A percentile compares a stretch with the other conserved stretches of the same genome.
Evolutionary conservation across 805 yeast genomes (phyloP).

Genomic region (Suhomyces prunicola): DNA sequence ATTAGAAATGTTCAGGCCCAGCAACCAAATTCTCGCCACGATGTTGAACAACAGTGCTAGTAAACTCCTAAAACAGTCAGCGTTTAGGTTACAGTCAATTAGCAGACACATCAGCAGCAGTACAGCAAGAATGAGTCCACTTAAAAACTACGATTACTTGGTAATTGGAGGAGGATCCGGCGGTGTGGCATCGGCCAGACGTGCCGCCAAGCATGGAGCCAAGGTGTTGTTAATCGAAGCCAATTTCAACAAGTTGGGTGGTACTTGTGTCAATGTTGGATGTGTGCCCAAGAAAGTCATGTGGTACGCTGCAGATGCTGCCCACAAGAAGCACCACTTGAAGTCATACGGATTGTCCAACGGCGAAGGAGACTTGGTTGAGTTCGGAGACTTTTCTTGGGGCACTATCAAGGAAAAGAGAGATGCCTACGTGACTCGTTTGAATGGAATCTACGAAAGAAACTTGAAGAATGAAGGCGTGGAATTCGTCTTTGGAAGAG

Average conservation of each 20-base stretch:
- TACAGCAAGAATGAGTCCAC: constrained; percentile 37
- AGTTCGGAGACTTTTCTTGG: constrained; percentile 72
- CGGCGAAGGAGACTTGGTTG: constrained; percentile 45
- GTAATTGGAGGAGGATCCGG: constrained; percentile 99
- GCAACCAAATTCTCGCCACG: constrained; percentile 2
- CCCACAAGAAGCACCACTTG: constrained; percentile 70
- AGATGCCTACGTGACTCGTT: constrained; percentile 83
- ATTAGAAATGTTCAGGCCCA: background rate
- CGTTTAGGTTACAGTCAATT: constrained; percentile 21
- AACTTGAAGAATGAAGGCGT: constrained; percentile 88
- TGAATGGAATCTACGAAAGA: constrained; percentile 90
- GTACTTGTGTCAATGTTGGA: constrained; percentile 98
- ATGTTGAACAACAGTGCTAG: constrained; percentile 3
- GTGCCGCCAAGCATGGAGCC: constrained; percentile 94
- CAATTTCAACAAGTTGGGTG: constrained; percentile 70
- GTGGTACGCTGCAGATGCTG: constrained; percentile 97
- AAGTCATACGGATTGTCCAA: constrained; percentile 77
- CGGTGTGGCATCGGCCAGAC: constrained; percentile 97
- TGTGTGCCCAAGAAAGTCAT: constrained; percentile 98
- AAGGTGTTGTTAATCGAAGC: constrained; percentile 81
- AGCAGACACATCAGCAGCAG: constrained; percentile 16
- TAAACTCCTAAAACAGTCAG: constrained; percentile 11
- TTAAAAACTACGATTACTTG: constrained; percentile 74
- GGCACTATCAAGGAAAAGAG: constrained; percentile 74
- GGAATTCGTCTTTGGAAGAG: constrained; percentile 83